phyloP scores from a whole-genome alignment of 2,329 filamentous ascomycete species.

The Bipolaris oryzae region DNA sequence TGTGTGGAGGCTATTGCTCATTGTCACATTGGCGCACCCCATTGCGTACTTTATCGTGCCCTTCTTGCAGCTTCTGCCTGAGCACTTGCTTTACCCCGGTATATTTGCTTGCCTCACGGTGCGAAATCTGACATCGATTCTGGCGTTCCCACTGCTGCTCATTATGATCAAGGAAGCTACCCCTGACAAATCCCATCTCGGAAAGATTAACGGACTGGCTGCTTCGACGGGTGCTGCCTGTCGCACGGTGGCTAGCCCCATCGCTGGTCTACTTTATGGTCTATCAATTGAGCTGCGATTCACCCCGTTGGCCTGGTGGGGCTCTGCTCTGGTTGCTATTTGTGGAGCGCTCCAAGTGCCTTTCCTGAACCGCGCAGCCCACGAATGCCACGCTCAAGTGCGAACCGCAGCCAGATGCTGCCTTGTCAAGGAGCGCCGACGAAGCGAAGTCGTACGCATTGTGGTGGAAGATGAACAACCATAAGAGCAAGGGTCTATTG shows the following conservation, averaged over 20 bases:
- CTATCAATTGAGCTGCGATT: conserved; percentile 62
- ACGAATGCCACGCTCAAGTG: conserved; percentile 36
- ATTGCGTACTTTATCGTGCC: conserved; percentile 72
- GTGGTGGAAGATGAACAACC: conserved; percentile 29
- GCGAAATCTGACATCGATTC: conserved; percentile 71
- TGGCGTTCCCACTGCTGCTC: conserved; percentile 70
- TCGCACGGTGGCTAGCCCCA: conserved; percentile 70
- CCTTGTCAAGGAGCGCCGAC: conserved; percentile 23
- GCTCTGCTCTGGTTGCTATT: conserved; percentile 61
- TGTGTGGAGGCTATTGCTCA: conserved; percentile 69
- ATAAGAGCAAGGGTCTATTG: neutral
- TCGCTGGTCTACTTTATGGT: conserved; percentile 71
- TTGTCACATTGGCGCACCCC: conserved; percentile 70
- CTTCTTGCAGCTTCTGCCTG: conserved; percentile 66
- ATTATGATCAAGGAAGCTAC: conserved; percentile 76
- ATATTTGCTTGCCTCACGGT: conserved; percentile 70
- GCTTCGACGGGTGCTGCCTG: conserved; percentile 74
- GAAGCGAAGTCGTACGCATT: conserved; percentile 33
- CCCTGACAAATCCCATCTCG: conserved; percentile 65
- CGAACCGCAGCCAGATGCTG: conserved; percentile 30
- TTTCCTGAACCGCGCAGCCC: conserved; percentile 59
- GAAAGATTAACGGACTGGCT: conserved; percentile 74
- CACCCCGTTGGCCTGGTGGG: conserved; percentile 69
- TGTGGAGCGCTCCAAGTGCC: conserved; percentile 63
- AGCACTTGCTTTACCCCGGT: conserved; percentile 60